Evolutionary conservation across 352 stramenopile species (phyloP).

Genomic region (Globisporangium solare): DNA sequence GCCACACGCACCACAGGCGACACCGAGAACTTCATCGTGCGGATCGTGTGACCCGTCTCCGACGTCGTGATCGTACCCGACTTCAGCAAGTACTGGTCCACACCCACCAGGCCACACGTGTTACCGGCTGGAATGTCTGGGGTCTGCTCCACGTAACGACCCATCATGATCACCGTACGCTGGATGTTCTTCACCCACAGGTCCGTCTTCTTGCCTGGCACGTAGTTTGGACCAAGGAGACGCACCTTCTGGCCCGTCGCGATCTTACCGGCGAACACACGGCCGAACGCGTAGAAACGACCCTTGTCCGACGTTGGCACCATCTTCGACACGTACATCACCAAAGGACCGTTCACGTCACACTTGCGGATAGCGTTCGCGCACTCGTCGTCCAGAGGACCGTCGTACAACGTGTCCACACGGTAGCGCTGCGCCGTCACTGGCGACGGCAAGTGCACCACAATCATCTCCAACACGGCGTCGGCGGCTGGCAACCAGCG

Average conservation of each 20-base stretch:
- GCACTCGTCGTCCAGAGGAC: slow-evolving; percentile 97
- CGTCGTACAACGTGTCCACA: slow-evolving; percentile 98
- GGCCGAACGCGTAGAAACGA: slow-evolving; percentile 99
- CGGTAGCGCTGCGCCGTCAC: slow-evolving; percentile 96
- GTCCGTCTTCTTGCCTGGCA: slow-evolving; percentile 99
- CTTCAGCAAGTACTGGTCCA: slow-evolving; percentile 99
- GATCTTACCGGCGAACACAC: slow-evolving; percentile 99
- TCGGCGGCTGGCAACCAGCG: slow-evolving; percentile 99
- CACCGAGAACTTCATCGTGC: slow-evolving; percentile 99
- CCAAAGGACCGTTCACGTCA: slow-evolving; percentile 96
- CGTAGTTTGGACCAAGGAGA: slow-evolving; percentile 99
- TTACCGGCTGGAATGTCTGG: slow-evolving; percentile 99
- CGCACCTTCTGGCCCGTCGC: slow-evolving; percentile 98
- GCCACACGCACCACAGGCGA: slow-evolving; percentile 99
- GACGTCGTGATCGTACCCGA: slow-evolving; percentile 98
- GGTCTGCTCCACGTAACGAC: slow-evolving; percentile 97
- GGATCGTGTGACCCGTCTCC: slow-evolving; percentile 97
- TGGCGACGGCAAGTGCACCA: slow-evolving; percentile 98
- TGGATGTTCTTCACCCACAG: slow-evolving; percentile 99
- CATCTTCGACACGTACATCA: slow-evolving; percentile 99
- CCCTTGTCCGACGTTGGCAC: slow-evolving; percentile 98
- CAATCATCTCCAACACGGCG: slow-evolving; percentile 99
- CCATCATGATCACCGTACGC: slow-evolving; percentile 99
- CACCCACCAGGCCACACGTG: slow-evolving; percentile 98
- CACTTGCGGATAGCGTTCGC: slow-evolving; percentile 97